Evolutionary conservation across 2,329 filamentous ascomycete species (phyloP), one percentile per base, ranked within the genome.

Genomic region (Colletotrichum tabaci): DNA sequence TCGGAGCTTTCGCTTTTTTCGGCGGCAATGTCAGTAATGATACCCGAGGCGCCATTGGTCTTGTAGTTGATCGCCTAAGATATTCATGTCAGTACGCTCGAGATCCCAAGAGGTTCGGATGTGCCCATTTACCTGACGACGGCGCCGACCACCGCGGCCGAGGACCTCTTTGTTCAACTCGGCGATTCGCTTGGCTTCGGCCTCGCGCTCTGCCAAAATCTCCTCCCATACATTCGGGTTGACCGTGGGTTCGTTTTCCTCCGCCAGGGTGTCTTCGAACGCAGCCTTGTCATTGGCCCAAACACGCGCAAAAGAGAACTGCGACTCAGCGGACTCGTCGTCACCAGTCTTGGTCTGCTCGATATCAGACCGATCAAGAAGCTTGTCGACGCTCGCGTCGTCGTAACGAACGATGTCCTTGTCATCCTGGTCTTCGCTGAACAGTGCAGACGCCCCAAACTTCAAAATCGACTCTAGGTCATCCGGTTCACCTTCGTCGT

Each of bases 391-490:
- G 0, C 94, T 93, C 1, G 90, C 88, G 0, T 88, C 85, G 77
- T 98, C 95, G 77, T 98, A 99, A 5, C 87, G 87, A 71, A 98
- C 95, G 68, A 95, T 91, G 9, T 90, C 87, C 52, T 91, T 90
- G 53, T 89, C 85, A 69, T 91, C 87, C 53, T 73, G 67, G 64
- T 92, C 89, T 35, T 96, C 93, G 60, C 92, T 89, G 79, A 99
- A 98, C 4, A 99, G 84, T 13, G 95, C 93, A 70, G 93, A 91
- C 0, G 96, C 95, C 64, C 96, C 96, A 77, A 97, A 93, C 75
- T 92, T 93, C 49, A 99, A 87, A 72, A 98, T 95, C 0, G 93
- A 94, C 76, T 97, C 95, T 5, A 98, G 83, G 77, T 98, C 95
- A 71, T 93, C 87, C 9, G 91, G 91, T 10, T 90, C 91, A 47